These are phyloP conservation scores for Tetragonia tetragonoides DNA, from an alignment of 148 eudicot genomes.

Conservation along the genomic window DNA sequence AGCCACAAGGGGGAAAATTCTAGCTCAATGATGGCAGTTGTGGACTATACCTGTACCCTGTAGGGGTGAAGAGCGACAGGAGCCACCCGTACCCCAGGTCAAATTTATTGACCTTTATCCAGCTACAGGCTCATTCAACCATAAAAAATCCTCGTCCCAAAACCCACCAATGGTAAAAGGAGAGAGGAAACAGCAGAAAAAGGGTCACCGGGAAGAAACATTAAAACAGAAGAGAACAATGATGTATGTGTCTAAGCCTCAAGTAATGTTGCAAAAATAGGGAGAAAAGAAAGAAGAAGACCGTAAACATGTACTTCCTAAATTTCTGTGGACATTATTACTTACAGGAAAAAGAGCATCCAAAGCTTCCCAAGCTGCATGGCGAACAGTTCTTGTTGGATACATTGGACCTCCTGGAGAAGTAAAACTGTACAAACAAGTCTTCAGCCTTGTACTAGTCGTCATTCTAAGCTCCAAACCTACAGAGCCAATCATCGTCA, in stretches of 20 bases:
- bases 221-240: not conserved
- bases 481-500: conserved; percentile 23
- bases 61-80: not conserved
- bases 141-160: not conserved
- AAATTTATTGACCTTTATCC: not conserved
- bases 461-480: conserved; percentile 92
- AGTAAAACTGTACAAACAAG: conserved; percentile 93
- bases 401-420: conserved; percentile 98
- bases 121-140: not conserved
- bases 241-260: too few relatives aligned
- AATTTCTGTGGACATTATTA: conserved; percentile 11
- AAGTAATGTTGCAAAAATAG: not conserved
- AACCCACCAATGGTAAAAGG: not conserved
- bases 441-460: conserved; percentile 85
- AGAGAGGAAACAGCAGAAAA: not conserved
- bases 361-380: conserved; percentile 94
- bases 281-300: not conserved
- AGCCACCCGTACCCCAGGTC: not conserved
- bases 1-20: not conserved
- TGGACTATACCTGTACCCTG: not conserved
- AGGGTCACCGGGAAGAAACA: not conserved
- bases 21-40: not conserved
- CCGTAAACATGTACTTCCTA: not conserved
- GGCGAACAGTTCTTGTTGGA: conserved; percentile 95
- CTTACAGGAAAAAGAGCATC: conserved; percentile 94